A percentile compares a stretch with the other conserved stretches of the same genome.
Conservation (phyloP, 768 basidiomycete genomes). For the Boletus rubroflammeus region DNA sequence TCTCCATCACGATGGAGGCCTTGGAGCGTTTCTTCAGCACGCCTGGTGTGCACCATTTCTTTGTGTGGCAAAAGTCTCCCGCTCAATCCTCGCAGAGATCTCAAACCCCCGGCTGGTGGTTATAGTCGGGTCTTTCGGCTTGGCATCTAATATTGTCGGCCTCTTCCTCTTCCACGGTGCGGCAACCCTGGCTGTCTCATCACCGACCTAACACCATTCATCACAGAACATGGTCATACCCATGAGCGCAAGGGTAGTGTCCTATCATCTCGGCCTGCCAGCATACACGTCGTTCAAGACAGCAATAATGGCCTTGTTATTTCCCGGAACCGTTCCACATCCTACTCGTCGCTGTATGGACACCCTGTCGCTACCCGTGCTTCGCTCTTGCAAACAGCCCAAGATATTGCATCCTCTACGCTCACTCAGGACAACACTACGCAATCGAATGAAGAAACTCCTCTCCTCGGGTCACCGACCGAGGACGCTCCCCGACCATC, state of each 20-base stretch:
- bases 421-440: slow-evolving; percentile 6
- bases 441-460: slow-evolving; percentile 39
- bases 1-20: slow-evolving; percentile 92
- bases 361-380: slow-evolving; percentile 70
- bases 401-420: slow-evolving; percentile 59
- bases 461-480: slow-evolving; percentile 34
- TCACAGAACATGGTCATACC: slow-evolving; percentile 63
- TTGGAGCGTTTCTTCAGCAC: slow-evolving; percentile 84
- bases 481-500: slow-evolving; percentile 1
- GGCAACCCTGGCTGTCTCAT: slow-evolving; percentile 18
- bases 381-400: slow-evolving; percentile 75
- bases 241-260: slow-evolving; percentile 42
- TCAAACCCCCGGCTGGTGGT: slow-evolving; percentile 86
- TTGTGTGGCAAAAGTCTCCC: neutral
- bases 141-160: slow-evolving; percentile 90
- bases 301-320: slow-evolving; percentile 21
- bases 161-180: slow-evolving; percentile 92
- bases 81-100: slow-evolving; percentile 56
- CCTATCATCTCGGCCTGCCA: slow-evolving; percentile 39
- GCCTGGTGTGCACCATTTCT: slow-evolving; percentile 48
- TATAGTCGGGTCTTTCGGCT: slow-evolving; percentile 82
- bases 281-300: slow-evolving; percentile 25
- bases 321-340: slow-evolving; percentile 36
- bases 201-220: slow-evolving; percentile 8
- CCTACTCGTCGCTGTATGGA: slow-evolving; percentile 66